phyloP scores from a whole-genome alignment of 2,329 filamentous ascomycete genomes.

The Aspergillus luchuensis region DNA sequence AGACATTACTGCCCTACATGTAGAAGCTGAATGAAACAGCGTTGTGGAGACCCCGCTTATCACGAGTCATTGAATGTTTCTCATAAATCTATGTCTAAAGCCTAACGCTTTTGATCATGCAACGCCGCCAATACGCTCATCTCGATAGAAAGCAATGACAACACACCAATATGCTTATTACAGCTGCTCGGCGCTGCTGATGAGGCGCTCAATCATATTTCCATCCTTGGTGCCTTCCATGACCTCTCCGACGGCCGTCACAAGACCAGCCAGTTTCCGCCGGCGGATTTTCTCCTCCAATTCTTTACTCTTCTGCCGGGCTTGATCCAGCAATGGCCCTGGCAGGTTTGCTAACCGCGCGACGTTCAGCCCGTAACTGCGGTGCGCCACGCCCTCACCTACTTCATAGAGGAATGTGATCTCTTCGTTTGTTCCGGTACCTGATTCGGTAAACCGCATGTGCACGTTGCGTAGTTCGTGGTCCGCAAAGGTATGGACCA shows the following conservation, averaged over 20 bases:
- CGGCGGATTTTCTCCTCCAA: constrained; percentile 73
- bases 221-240: constrained; percentile 24
- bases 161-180: not conserved
- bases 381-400: constrained; percentile 84
- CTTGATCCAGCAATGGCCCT: constrained; percentile 72
- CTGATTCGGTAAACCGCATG: constrained; percentile 76
- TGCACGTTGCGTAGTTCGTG: constrained; percentile 81
- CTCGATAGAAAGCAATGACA: not conserved
- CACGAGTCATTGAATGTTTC: not conserved
- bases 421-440: constrained; percentile 64
- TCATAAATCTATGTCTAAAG: not conserved
- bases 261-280: constrained; percentile 57
- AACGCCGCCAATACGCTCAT: not conserved
- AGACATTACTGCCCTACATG: not conserved
- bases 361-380: constrained; percentile 93
- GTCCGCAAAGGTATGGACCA: constrained; percentile 67
- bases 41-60: not conserved
- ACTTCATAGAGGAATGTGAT: constrained; percentile 96
- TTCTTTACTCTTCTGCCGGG: constrained; percentile 74
- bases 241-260: constrained; percentile 32
- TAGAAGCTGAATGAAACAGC: not conserved
- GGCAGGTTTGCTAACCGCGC: constrained; percentile 83
- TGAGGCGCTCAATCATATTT: constrained; percentile 33
- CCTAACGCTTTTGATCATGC: not conserved
- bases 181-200: constrained; percentile 37